Base-by-base conservation (phyloP, 176 grass and related monocot species). In the Chloris gayana region DNA sequence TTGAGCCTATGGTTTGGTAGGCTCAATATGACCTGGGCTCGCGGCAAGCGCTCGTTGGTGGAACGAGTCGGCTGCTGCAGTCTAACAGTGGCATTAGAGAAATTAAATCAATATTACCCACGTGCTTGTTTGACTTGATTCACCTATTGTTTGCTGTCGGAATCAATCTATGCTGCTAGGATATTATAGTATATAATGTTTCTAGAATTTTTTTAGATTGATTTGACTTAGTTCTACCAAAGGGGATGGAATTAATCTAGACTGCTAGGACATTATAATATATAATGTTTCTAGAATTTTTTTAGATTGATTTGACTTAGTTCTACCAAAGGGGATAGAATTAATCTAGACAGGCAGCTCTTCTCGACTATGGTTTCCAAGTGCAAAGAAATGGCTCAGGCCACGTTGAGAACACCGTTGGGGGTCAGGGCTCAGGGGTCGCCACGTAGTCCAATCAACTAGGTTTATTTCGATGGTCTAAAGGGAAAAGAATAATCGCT, bases 91-190 rank as follows among this genome's bases (percentile, higher is more conserved):
- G n/a, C n/a, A 72, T 42, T 58, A 14, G 35, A 60, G 13, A 25
- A 76, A 61, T 61, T 61, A 61, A 58, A 60, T 26, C 29, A 71
- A 45, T 77, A 61, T 62, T 14, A 13, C 15, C 65, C 83, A 78
- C 66, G 74, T 85, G 83, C 74, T 37, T 51, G 15, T 38, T 78
- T 85, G 49, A 85, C 53, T 70, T 78, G 30, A 11, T 77, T 15
- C 3, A 37, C 24, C 22, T 6, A 61, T 29, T 27, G 3, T 77
- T 77, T 77, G 38, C 64, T 84, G 30, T 71, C 83, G 50, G 41
- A 59, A 84, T 62, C 38, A 22, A 70, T 67, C 29, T 7, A 45
- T 64, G 9, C 17, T 33, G 44, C 19, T 7, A 33, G 17, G 9
- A 74, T 38, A 25, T 41, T 57, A 13, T 9, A 8, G 42, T 53